A percentile compares a stretch with the other conserved stretches of the same genome.
Conservation (phyloP, 225 moss, liverwort and hornwort species). For the Physcomitrellopsis africana region DNA sequence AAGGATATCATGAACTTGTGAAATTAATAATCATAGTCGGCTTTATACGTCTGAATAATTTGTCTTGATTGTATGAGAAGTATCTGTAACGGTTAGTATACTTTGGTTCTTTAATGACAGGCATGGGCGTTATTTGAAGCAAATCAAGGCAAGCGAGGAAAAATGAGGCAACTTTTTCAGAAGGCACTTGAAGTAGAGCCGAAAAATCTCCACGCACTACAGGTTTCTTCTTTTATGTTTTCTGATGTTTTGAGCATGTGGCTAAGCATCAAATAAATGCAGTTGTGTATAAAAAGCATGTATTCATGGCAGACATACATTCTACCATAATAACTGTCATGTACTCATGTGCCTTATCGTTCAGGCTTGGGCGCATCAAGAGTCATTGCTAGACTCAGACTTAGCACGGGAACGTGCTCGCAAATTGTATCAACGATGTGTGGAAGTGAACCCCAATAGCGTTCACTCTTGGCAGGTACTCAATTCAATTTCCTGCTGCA, state of each 20-base stretch:
- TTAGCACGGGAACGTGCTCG: constrained; percentile 62
- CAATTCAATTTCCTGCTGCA: too few relatives aligned
- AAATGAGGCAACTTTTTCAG: constrained; percentile 81
- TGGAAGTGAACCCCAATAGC: constrained; percentile 66
- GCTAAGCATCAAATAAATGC: neutral
- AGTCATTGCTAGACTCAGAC: constrained; percentile 61
- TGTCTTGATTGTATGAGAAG: constrained; percentile 19
- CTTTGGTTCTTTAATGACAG: constrained; percentile 40
- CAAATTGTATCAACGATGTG: constrained; percentile 76
- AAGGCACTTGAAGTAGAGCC: constrained; percentile 79
- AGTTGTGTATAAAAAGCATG: neutral
- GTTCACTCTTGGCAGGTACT: constrained; percentile 89
- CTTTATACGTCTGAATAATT: neutral
- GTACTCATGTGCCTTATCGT: constrained; percentile 20
- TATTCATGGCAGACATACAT: neutral
- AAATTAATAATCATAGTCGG: neutral
- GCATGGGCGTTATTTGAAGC: constrained; percentile 97
- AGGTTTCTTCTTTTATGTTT: constrained; percentile 26
- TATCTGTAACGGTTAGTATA: constrained; percentile 21
- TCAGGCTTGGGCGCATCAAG: constrained; percentile 92
- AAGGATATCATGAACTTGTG: neutral
- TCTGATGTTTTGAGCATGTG: neutral
- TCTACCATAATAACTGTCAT: neutral
- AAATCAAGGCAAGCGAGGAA: constrained; percentile 59
- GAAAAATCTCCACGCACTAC: constrained; percentile 52